Evolutionary conservation across 306 rosid species (phyloP).

Genomic region (Mimosa bimucronata): DNA sequence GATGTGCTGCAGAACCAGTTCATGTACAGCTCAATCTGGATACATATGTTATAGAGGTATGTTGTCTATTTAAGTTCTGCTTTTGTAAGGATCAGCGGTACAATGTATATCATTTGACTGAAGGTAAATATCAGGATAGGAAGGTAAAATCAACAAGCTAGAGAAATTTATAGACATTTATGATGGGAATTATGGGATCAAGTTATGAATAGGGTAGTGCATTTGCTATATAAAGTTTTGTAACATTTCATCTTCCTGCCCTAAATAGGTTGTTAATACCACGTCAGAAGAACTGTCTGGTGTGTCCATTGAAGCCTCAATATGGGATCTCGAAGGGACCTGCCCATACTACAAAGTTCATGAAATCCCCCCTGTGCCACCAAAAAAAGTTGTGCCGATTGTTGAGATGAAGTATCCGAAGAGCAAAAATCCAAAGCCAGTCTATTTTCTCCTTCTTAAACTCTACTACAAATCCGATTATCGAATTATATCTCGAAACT

Average conservation of each 20-base stretch:
- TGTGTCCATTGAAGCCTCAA: constrained; percentile 76
- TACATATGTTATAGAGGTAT: constrained; percentile 77
- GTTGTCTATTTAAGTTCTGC: constrained; percentile 24
- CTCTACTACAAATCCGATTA: constrained; percentile 66
- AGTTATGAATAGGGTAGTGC: constrained; percentile 23
- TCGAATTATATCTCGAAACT: constrained; percentile 76
- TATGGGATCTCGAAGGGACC: constrained; percentile 92
- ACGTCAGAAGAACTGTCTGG: constrained; percentile 66
- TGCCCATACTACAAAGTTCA: constrained; percentile 69
- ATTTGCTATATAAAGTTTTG: constrained; percentile 18
- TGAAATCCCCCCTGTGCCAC: constrained; percentile 61
- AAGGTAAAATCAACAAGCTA: constrained; percentile 20
- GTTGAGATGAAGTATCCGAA: constrained; percentile 83
- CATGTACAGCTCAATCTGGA: constrained; percentile 90
- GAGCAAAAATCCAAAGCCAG: constrained; percentile 69
- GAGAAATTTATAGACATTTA: constrained; percentile 12
- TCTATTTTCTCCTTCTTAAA: constrained; percentile 92
- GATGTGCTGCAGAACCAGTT: constrained; percentile 86
- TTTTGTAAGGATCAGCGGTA: constrained; percentile 2
- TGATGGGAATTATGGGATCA: neutral
- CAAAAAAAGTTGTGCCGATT: constrained; percentile 65
- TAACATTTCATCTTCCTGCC: constrained; percentile 43
- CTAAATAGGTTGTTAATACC: constrained; percentile 84
- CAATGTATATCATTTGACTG: neutral
- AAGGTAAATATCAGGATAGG: constrained; percentile 21